A percentile compares a stretch with the other conserved stretches of the same genome.
phyloP scores from a whole-genome alignment of 192 early-diverging fungal genomes.

The Phycomyces blakesleeanus region DNA sequence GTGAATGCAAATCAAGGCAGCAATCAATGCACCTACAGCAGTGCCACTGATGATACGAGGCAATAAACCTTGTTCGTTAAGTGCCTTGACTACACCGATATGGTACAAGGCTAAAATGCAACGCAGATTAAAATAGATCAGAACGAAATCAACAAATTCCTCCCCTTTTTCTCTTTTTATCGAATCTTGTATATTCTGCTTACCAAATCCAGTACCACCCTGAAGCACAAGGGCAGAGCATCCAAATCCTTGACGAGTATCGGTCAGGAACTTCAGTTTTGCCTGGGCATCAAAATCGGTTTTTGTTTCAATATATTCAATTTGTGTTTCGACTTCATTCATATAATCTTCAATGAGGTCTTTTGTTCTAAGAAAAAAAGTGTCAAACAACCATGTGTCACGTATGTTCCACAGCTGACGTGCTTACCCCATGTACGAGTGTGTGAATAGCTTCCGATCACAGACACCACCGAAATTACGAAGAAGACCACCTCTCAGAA shows the following conservation, averaged over 20 bases:
- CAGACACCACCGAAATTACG: slow-evolving; percentile 72
- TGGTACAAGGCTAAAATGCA: slow-evolving; percentile 60
- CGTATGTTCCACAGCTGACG: neutral
- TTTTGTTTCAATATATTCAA: slow-evolving; percentile 52
- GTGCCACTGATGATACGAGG: slow-evolving; percentile 78
- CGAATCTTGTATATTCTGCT: neutral
- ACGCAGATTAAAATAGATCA: slow-evolving; percentile 7
- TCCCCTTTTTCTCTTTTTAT: neutral
- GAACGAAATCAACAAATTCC: neutral
- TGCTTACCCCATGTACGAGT: slow-evolving; percentile 54
- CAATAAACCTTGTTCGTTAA: slow-evolving; percentile 58
- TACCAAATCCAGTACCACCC: slow-evolving; percentile 71
- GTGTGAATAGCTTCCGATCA: slow-evolving; percentile 56
- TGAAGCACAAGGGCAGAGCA: slow-evolving; percentile 68
- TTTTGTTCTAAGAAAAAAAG: slow-evolving; percentile 53
- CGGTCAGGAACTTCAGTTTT: slow-evolving; percentile 67
- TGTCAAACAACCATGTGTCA: neutral
- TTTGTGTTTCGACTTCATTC: slow-evolving; percentile 55
- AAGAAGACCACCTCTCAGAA: slow-evolving; percentile 56
- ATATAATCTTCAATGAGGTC: slow-evolving; percentile 75
- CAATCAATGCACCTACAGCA: slow-evolving; percentile 69
- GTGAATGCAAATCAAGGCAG: slow-evolving; percentile 70
- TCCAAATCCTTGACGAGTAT: slow-evolving; percentile 74
- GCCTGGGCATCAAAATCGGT: slow-evolving; percentile 41
- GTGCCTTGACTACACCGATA: slow-evolving; percentile 75